Base-by-base conservation (phyloP, 495 filamentous ascomycete species). In the Penicillium bovifimosum region DNA sequence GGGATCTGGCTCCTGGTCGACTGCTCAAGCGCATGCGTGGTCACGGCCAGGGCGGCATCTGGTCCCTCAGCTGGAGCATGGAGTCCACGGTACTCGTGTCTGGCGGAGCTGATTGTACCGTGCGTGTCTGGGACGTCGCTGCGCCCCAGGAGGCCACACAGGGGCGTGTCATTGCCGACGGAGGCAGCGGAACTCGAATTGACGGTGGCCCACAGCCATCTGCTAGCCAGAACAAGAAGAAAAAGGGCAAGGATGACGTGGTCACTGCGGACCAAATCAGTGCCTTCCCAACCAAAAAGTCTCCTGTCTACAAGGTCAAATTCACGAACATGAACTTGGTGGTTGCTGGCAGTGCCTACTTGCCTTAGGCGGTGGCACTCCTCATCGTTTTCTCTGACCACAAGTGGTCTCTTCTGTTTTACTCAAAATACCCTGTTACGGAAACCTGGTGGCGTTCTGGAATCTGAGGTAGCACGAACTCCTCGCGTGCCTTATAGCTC, bases 301-400 rank as follows among this genome's bases (percentile, higher is more conserved):
- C 86, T 18, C 90, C 93, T 2, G 88, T 98, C 6, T 86, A 93
- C 67, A 95, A 91, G 75, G 92, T 95, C 41, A 81, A 84, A 63
- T 96, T 96, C 64, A 96, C 93, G 2, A 77, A 86, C 45, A 93
- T 92, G 85, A 98, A 98, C 58, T 66, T 97, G 59, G 82, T 96
- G 13, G 70, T 98, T 46, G 90, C 90, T 9, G 91, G 84, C 28
- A 90, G 93, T 28, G 91, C 87, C 51, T 96, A 90, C 70, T 62
- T 90, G 58, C 86, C 85, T 32, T 81, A 67, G 67, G 54, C 47
- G 44, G 42, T 51, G 27, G 45, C 43, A 54, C 31, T 4, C 35
- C 29, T 14, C 0, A 7, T 42, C n/a, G 9, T 41, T 31, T 27
- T 39, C 42, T 13, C 32, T 38, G 26, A 6, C 32, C 7, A 16